A percentile compares a stretch with the other conserved stretches of the same genome.
Conservation (phyloP, 202 grass and related monocot genomes). For the Carex sylvatica region DNA sequence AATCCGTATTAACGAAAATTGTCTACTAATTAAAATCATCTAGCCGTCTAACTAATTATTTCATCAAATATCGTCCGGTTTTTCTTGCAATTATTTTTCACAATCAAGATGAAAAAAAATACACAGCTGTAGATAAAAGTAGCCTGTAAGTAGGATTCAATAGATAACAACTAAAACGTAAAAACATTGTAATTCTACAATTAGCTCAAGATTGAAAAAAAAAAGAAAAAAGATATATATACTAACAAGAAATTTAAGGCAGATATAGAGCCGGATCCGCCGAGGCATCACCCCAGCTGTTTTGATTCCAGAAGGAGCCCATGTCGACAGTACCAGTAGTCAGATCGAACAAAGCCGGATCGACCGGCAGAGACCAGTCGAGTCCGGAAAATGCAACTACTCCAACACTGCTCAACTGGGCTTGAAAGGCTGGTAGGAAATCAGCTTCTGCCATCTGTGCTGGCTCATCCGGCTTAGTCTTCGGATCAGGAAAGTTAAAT, state of each 20-base stretch:
- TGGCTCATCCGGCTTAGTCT: neutral
- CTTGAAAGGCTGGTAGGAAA: neutral
- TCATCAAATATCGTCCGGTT: neutral
- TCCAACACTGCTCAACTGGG: neutral
- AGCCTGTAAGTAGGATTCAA: neutral
- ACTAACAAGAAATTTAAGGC: conserved; percentile 20
- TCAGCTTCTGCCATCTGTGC: conserved; percentile 1
- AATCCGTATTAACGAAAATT: neutral
- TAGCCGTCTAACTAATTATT: conserved; percentile 11
- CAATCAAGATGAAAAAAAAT: neutral
- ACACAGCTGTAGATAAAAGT: neutral
- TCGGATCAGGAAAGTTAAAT: conserved; percentile 1
- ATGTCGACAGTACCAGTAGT: neutral
- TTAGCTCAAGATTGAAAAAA: neutral
- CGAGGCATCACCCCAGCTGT: neutral
- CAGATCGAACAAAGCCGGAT: neutral
- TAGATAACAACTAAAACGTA: neutral
- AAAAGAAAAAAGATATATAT: neutral
- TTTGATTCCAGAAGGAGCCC: conserved; percentile 13
- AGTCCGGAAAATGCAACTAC: neutral
- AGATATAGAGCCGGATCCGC: conserved; percentile 15
- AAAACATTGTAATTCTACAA: conserved; percentile 1
- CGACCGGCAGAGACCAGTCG: conserved; percentile 11
- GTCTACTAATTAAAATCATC: neutral
- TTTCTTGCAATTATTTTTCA: neutral